Evolutionary conservation across 331 rosid genomes (phyloP).

Genomic region (Telfairia occidentalis): DNA sequence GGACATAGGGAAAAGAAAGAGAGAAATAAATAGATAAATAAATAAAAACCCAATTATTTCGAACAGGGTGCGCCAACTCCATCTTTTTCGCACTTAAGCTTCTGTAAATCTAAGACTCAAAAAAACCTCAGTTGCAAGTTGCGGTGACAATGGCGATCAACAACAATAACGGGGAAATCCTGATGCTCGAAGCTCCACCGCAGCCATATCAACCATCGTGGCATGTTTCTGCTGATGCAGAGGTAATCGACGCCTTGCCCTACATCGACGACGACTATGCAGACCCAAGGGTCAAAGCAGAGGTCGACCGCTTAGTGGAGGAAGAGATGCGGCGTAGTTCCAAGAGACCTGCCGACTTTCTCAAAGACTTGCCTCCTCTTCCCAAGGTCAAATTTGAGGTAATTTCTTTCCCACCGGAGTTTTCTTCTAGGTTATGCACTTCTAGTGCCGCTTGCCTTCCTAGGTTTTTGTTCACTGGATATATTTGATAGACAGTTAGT

Average conservation of each 20-base stretch:
- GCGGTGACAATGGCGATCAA: conserved; percentile 35
- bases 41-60: too few relatives aligned
- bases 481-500: background rate
- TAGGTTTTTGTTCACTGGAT: background rate
- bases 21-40: too few relatives aligned
- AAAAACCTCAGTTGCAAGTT: background rate
- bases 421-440: background rate
- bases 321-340: conserved; percentile 91
- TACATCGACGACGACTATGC: conserved; percentile 90
- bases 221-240: conserved; percentile 39
- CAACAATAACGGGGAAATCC: conserved; percentile 31
- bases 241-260: conserved; percentile 78
- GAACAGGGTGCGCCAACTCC: background rate
- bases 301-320: conserved; percentile 83
- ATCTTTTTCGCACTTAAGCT: background rate
- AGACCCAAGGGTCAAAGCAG: conserved; percentile 53
- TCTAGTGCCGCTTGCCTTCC: background rate
- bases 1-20: background rate
- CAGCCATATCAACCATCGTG: conserved; percentile 29
- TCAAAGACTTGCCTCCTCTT: conserved; percentile 76
- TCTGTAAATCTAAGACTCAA: background rate
- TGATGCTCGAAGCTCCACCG: conserved; percentile 81
- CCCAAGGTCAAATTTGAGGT: conserved; percentile 62
- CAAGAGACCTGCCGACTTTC: conserved; percentile 79
- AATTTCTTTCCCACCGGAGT: background rate